phyloP scores from a whole-genome alignment of 768 basidiomycete species.

The Lactifluus volemus region DNA sequence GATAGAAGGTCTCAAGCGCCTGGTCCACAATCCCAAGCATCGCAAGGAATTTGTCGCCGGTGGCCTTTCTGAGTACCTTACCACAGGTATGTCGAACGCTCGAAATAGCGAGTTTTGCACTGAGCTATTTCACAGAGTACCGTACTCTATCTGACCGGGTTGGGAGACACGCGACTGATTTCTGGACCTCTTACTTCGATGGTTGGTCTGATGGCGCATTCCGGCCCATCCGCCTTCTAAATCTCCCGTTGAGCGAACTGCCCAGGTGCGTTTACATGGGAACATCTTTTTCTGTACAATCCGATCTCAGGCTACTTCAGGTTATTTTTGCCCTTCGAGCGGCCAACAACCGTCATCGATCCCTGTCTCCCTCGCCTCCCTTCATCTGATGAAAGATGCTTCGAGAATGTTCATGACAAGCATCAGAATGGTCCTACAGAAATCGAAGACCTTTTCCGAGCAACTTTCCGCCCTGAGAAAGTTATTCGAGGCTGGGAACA shows the following conservation, averaged over 20 bases:
- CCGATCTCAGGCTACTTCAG: not conserved
- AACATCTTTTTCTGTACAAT: not conserved
- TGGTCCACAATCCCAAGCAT: slow-evolving; percentile 43
- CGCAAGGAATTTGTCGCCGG: slow-evolving; percentile 71
- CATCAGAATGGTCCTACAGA: slow-evolving; percentile 42
- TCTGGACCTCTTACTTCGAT: not conserved
- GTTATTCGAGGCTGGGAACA: slow-evolving; percentile 54
- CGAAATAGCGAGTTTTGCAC: not conserved
- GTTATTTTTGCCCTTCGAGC: slow-evolving; percentile 17
- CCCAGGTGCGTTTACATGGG: slow-evolving; percentile 11
- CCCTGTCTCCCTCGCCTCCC: slow-evolving; percentile 17
- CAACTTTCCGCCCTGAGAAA: slow-evolving; percentile 45
- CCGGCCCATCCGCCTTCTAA: not conserved
- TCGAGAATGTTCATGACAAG: slow-evolving; percentile 40
- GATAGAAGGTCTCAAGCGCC: slow-evolving; percentile 55
- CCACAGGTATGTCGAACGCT: slow-evolving; percentile 27
- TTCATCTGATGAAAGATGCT: slow-evolving; percentile 49
- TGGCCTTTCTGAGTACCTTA: slow-evolving; percentile 46
- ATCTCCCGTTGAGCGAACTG: slow-evolving; percentile 4
- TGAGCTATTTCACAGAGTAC: not conserved
- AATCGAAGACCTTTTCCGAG: slow-evolving; percentile 48
- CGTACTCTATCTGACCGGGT: slow-evolving; percentile 9
- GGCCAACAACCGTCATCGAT: slow-evolving; percentile 18
- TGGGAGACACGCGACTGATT: slow-evolving; percentile 11
- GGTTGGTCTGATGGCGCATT: not conserved